These are phyloP conservation scores for Caryopteris hybrid DNA, from an alignment of 305 asterid genomes.

Conservation along the genomic window DNA sequence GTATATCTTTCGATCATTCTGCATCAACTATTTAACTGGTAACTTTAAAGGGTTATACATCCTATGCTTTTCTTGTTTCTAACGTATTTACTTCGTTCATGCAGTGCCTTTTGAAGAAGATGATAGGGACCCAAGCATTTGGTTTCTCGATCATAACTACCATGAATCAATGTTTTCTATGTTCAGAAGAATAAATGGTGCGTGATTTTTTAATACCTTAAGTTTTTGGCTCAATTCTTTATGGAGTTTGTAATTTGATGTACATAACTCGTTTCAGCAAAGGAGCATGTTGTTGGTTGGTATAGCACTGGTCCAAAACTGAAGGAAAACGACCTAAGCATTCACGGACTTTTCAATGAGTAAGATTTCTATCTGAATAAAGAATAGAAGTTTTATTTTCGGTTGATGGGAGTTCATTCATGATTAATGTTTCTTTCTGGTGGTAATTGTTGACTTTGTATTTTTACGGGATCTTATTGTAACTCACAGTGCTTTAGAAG, in stretches of 20 bases:
- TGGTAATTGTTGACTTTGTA: background rate
- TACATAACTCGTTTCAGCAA: constrained; percentile 46
- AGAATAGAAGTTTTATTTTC: background rate
- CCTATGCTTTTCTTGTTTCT: constrained; percentile 3
- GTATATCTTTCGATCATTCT: background rate
- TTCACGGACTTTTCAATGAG: constrained; percentile 80
- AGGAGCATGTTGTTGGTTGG: constrained; percentile 99
- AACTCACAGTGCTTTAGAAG: background rate
- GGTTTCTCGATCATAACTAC: constrained; percentile 95
- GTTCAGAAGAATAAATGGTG: constrained; percentile 94
- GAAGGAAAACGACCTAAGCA: constrained; percentile 70
- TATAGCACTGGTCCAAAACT: constrained; percentile 97
- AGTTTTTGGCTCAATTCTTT: background rate
- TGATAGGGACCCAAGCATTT: constrained; percentile 87
- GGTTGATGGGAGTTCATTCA: background rate
- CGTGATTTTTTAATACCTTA: background rate
- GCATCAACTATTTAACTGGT: background rate
- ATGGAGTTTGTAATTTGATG: constrained; percentile 4
- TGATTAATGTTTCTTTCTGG: background rate
- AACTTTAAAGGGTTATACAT: constrained; percentile 7
- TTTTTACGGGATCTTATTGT: background rate
- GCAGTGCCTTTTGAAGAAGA: constrained; percentile 98
- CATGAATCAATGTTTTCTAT: constrained; percentile 93
- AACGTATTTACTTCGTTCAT: constrained; percentile 11
- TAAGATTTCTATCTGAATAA: constrained; percentile 33